Percentiles rank a stretch among this genome's conserved stretches.
These are phyloP conservation scores for Cyberlindnera americana DNA, from an alignment of 805 yeast genomes.

Conservation along the genomic window DNA sequence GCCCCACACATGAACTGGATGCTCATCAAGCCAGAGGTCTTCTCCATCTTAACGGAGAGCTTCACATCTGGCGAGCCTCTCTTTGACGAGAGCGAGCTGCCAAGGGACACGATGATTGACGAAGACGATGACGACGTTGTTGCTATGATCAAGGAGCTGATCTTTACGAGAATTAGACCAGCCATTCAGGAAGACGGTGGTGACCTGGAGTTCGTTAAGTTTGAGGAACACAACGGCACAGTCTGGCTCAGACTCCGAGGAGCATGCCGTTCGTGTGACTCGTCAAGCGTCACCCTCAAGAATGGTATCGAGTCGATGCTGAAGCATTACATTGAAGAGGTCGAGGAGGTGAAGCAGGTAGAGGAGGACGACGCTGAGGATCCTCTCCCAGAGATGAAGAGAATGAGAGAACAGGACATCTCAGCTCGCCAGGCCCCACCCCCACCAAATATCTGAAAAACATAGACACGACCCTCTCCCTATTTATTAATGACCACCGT, in stretches of 20 bases:
- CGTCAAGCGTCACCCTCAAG: conserved; percentile 61
- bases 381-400: conserved; percentile 16
- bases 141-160: conserved; percentile 63
- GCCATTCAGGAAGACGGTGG: conserved; percentile 78
- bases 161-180: conserved; percentile 67
- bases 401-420: conserved; percentile 14
- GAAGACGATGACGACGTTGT: conserved; percentile 68
- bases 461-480: neutral
- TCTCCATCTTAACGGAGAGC: conserved; percentile 32
- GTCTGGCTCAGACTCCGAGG: conserved; percentile 60
- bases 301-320: conserved; percentile 70
- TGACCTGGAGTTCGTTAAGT: conserved; percentile 62
- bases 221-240: conserved; percentile 55
- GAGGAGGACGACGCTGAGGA: conserved; percentile 35
- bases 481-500: conserved; percentile 6
- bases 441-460: conserved; percentile 18
- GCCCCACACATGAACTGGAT: conserved; percentile 47
- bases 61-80: conserved; percentile 47
- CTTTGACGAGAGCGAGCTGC: conserved; percentile 32
- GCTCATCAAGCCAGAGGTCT: conserved; percentile 62
- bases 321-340: conserved; percentile 68
- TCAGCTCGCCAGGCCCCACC: conserved; percentile 13
- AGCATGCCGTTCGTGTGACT: conserved; percentile 71
- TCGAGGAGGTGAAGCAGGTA: conserved; percentile 49
- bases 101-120: conserved; percentile 39